Percentiles rank a stretch among this genome's conserved stretches.
Evolutionary conservation across 2,329 filamentous ascomycete genomes (phyloP).

Genomic region (Sporothrix pallida): DNA sequence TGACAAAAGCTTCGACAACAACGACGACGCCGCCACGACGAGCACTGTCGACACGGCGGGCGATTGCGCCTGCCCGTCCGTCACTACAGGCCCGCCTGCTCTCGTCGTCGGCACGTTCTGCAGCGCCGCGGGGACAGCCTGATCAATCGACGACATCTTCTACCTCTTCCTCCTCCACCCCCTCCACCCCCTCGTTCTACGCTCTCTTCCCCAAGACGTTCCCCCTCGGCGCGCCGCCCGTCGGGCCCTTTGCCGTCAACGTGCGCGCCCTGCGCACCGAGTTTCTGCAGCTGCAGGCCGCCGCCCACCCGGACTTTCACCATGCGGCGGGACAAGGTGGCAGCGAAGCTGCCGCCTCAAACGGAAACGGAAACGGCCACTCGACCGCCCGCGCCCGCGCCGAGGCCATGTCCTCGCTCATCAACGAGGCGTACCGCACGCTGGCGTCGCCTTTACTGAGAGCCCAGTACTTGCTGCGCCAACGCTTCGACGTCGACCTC

Average conservation of each 20-base stretch:
- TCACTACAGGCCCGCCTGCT: not conserved
- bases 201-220: slow-evolving; percentile 84
- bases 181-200: slow-evolving; percentile 62
- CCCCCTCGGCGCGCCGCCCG: slow-evolving; percentile 76
- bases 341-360: not conserved
- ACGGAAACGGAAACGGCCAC: not conserved
- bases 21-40: not conserved
- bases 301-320: slow-evolving; percentile 75
- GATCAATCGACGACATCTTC: not conserved
- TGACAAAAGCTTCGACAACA: not conserved
- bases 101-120: not conserved
- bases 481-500: slow-evolving; percentile 76
- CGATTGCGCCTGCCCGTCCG: not conserved
- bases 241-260: slow-evolving; percentile 77
- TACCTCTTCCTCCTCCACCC: not conserved
- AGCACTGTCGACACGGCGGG: too few species aligned
- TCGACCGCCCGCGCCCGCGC: slow-evolving; percentile 54
- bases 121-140: not conserved
- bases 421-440: slow-evolving; percentile 92
- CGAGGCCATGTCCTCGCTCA: slow-evolving; percentile 77
- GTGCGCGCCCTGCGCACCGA: slow-evolving; percentile 74
- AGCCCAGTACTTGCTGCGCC: slow-evolving; percentile 82
- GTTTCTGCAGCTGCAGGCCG: slow-evolving; percentile 82
- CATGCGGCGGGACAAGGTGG: slow-evolving; percentile 41
- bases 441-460: slow-evolving; percentile 77